A percentile compares a stretch with the other conserved stretches of the same genome.
Conservation (phyloP, 2,329 filamentous ascomycete genomes). For the Claviceps sp. region DNA sequence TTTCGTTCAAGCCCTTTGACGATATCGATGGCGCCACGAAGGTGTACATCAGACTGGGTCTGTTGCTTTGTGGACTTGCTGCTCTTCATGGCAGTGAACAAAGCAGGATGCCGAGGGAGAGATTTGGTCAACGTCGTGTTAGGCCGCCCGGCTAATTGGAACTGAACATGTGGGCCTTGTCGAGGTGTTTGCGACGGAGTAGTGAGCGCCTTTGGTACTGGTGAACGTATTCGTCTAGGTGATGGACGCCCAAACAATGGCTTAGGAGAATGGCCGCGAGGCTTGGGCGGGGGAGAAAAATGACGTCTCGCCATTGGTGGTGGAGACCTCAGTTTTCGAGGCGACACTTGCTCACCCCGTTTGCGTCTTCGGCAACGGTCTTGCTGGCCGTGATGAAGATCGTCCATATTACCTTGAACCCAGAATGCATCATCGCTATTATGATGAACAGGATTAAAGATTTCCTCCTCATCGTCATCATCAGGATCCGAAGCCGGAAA, state of each 20-base stretch:
- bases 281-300: conserved; percentile 24
- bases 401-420: conserved; percentile 60
- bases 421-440: conserved; percentile 57
- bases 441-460: conserved; percentile 39
- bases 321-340: conserved; percentile 31
- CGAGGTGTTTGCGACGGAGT: conserved; percentile 27
- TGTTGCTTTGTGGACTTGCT: conserved; percentile 22
- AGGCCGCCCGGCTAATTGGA: conserved; percentile 40
- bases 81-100: conserved; percentile 44
- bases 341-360: conserved; percentile 35
- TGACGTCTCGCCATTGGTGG: conserved; percentile 19
- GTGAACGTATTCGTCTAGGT: conserved; percentile 57
- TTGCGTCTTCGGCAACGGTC: conserved; percentile 35
- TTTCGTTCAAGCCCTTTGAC: conserved; percentile 94
- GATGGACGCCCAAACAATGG: conserved; percentile 51
- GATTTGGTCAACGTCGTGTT: conserved; percentile 71
- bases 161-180: conserved; percentile 23
- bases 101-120: conserved; percentile 63
- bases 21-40: conserved; percentile 92
- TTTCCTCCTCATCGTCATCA: conserved; percentile 64
- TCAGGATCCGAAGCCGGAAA: conserved; percentile 93
- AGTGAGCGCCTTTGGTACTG: conserved; percentile 39
- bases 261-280: conserved; percentile 26
- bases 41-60: conserved; percentile 42
- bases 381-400: conserved; percentile 42